Evolutionary conservation across 2,329 filamentous ascomycete species (phyloP).

Genomic region (Talaromyces atroroseus): DNA sequence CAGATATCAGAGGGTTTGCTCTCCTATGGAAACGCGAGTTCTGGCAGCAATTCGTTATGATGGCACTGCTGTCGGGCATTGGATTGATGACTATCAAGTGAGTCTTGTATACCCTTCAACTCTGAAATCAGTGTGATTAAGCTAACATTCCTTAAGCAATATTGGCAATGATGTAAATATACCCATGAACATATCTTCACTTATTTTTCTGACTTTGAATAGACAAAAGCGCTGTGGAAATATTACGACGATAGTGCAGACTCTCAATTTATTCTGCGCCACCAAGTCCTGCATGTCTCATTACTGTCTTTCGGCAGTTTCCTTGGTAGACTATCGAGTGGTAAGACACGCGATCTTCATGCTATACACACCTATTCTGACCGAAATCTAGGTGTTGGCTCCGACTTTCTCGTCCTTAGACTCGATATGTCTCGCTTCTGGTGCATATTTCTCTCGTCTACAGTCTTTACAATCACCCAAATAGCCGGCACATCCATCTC

Average conservation of each 20-base stretch:
- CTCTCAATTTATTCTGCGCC: slow-evolving; percentile 68
- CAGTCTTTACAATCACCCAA: slow-evolving; percentile 75
- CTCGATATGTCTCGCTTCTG: slow-evolving; percentile 78
- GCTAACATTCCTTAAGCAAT: slow-evolving; percentile 55
- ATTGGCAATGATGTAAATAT: slow-evolving; percentile 73
- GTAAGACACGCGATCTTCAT: slow-evolving; percentile 42
- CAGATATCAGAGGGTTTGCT: slow-evolving; percentile 84
- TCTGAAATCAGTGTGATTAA: not conserved
- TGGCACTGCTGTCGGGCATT: slow-evolving; percentile 86
- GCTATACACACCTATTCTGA: not conserved
- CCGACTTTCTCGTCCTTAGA: slow-evolving; percentile 79
- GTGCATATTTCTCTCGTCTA: slow-evolving; percentile 75
- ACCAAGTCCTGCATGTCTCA: slow-evolving; percentile 87
- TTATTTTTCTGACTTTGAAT: slow-evolving; percentile 1
- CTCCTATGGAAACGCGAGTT: slow-evolving; percentile 71
- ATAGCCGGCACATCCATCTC: slow-evolving; percentile 67
- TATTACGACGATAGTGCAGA: slow-evolving; percentile 70
- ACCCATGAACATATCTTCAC: not conserved
- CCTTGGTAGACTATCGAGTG: slow-evolving; percentile 69
- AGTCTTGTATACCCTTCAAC: slow-evolving; percentile 26
- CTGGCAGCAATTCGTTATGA: slow-evolving; percentile 82
- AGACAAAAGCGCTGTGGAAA: slow-evolving; percentile 76
- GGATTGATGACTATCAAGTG: slow-evolving; percentile 99
- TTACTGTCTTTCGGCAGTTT: slow-evolving; percentile 89
- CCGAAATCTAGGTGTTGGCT: slow-evolving; percentile 64